These are phyloP conservation scores for Acer negundo DNA, from an alignment of 345 rosid genomes.

Conservation along the genomic window DNA sequence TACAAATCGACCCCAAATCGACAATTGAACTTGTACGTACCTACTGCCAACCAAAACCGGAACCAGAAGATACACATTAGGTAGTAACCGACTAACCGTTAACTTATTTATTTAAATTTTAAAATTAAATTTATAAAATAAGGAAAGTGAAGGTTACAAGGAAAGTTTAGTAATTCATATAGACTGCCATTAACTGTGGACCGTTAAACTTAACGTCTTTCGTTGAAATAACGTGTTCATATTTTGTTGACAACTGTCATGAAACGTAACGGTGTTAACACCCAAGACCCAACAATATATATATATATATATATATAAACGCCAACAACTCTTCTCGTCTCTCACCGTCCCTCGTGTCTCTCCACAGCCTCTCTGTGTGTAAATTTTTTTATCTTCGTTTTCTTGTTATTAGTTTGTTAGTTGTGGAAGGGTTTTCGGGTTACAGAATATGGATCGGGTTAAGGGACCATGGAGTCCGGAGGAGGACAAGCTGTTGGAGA, in stretches of 20 bases:
- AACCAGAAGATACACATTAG: neutral
- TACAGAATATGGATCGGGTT: conserved; percentile 30
- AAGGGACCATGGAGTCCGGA: conserved; percentile 64
- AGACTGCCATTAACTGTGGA: too few species aligned
- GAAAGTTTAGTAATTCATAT: neutral
- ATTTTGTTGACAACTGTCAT: neutral
- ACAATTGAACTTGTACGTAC: neutral
- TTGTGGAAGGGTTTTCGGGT: neutral
- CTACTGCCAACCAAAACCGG: neutral
- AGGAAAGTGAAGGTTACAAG: neutral
- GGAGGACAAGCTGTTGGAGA: conserved; percentile 51
- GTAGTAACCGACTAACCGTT: conserved; percentile 1
- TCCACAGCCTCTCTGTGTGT: neutral
- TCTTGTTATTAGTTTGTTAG: neutral
- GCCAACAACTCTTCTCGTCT: neutral
- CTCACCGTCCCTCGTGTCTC: too few species aligned
- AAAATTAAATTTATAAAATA: neutral
- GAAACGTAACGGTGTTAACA: neutral
- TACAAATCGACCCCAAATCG: neutral
- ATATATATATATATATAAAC: conserved; percentile 19
- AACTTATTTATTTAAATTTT: conserved; percentile 9
- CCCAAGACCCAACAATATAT: too few species aligned
- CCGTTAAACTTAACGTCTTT: neutral
- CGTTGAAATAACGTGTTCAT: neutral
- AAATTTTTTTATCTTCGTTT: neutral